Evolutionary conservation across 2,329 filamentous ascomycete species (phyloP).

Genomic region (Albifimbria verrucaria): DNA sequence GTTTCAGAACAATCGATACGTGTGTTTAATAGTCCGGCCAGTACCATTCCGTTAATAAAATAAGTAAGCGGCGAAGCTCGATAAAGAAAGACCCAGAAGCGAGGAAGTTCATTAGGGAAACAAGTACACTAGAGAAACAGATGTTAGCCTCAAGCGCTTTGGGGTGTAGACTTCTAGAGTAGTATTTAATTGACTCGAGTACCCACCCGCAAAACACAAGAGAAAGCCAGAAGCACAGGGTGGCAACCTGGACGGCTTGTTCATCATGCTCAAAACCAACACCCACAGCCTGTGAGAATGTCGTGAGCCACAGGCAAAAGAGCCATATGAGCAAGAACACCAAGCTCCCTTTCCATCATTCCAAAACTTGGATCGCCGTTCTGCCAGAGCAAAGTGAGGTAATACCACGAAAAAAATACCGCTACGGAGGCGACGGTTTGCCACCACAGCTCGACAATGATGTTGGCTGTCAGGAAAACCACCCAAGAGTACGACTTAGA

Average conservation of each 20-base stretch:
- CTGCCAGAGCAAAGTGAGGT: conserved; percentile 58
- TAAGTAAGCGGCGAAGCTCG: conserved; percentile 70
- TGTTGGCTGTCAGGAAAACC: conserved; percentile 58
- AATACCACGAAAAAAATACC: conserved; percentile 64
- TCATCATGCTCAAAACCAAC: conserved; percentile 59
- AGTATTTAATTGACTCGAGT: conserved; percentile 47
- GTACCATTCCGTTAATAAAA: conserved; percentile 28
- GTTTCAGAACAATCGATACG: not conserved
- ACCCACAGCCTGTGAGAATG: conserved; percentile 61
- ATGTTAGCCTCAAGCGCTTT: not conserved
- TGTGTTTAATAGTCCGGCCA: not conserved
- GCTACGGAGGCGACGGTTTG: conserved; percentile 56
- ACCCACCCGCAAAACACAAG: conserved; percentile 53
- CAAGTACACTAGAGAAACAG: conserved; percentile 47
- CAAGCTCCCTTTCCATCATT: conserved; percentile 51
- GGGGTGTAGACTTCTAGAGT: not conserved
- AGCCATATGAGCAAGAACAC: conserved; percentile 60
- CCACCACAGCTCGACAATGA: conserved; percentile 62
- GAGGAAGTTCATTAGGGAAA: conserved; percentile 55
- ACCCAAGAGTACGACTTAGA: conserved; percentile 53
- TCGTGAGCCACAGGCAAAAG: conserved; percentile 62
- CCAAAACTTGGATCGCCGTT: conserved; percentile 37
- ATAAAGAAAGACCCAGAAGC: conserved; percentile 75
- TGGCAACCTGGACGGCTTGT: conserved; percentile 59
- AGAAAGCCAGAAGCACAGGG: conserved; percentile 57